phyloP scores from a whole-genome alignment of 1,284 basidiomycete species.

The Somion occarium region DNA sequence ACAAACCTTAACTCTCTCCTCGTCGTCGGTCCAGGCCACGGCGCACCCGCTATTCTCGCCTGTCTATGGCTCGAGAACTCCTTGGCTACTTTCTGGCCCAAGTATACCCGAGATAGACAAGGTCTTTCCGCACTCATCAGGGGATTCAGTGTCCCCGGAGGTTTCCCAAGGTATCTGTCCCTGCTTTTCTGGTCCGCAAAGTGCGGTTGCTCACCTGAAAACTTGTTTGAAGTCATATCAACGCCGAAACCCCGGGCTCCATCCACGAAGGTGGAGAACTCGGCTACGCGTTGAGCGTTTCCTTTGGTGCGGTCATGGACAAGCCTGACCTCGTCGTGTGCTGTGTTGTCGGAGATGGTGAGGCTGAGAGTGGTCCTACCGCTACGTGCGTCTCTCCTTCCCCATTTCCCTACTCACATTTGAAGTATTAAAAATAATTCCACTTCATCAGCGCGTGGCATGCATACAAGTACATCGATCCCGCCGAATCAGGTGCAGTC shows the following conservation, averaged over 20 bases:
- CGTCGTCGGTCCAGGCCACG: conserved; percentile 76
- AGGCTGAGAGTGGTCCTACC: conserved; percentile 83
- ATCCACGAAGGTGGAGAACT: conserved; percentile 92
- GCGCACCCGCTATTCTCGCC: conserved; percentile 78
- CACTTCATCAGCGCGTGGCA: conserved; percentile 60
- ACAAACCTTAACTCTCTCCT: conserved; percentile 58
- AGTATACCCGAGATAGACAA: conserved; percentile 58
- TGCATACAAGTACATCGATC: conserved; percentile 84
- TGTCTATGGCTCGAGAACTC: conserved; percentile 82
- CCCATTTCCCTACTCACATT: not conserved
- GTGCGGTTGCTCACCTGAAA: not conserved
- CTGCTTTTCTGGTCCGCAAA: not conserved
- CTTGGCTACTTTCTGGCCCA: conserved; percentile 67
- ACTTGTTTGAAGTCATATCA: conserved; percentile 50
- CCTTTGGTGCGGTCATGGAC: conserved; percentile 86
- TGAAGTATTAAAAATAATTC: not conserved
- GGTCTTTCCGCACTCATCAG: conserved; percentile 68
- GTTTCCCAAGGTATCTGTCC: conserved; percentile 50
- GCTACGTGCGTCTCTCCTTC: conserved; percentile 50
- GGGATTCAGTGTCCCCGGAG: conserved; percentile 61
- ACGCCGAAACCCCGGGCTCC: conserved; percentile 78
- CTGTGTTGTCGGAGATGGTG: conserved; percentile 83
- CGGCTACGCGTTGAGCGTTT: conserved; percentile 82
- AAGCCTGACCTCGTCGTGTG: conserved; percentile 79
- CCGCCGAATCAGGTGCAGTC: conserved; percentile 86